Evolutionary conservation across 2,329 filamentous ascomycete genomes (phyloP).

Genomic region (Alternaria sp.): DNA sequence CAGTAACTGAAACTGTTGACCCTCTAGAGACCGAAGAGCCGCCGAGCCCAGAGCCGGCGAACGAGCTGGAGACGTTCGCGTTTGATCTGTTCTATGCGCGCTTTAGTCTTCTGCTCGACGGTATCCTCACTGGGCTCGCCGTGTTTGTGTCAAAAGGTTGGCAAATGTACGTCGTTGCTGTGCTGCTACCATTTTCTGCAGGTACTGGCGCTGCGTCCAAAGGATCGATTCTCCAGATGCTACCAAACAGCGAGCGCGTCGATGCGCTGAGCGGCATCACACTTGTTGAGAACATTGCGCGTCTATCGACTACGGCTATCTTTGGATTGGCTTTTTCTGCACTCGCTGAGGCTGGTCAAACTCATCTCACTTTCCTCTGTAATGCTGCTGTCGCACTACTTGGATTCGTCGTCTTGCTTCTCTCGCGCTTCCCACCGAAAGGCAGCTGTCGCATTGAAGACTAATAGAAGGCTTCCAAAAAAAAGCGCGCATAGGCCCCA

Average conservation of each 20-base stretch:
- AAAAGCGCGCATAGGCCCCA: neutral
- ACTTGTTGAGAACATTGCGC: slow-evolving; percentile 73
- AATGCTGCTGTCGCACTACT: slow-evolving; percentile 69
- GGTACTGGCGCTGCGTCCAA: slow-evolving; percentile 75
- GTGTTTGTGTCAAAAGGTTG: slow-evolving; percentile 69
- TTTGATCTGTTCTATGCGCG: slow-evolving; percentile 75
- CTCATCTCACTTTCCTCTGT: slow-evolving; percentile 70
- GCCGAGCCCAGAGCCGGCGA: slow-evolving; percentile 41
- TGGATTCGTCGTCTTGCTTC: slow-evolving; percentile 57
- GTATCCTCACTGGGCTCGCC: slow-evolving; percentile 68
- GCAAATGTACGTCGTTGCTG: slow-evolving; percentile 74
- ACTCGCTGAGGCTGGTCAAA: slow-evolving; percentile 66
- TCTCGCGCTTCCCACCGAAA: slow-evolving; percentile 57
- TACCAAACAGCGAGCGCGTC: slow-evolving; percentile 65
- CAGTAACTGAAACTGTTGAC: slow-evolving; percentile 56
- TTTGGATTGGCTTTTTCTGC: slow-evolving; percentile 74
- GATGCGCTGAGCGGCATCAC: slow-evolving; percentile 75
- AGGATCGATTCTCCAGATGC: slow-evolving; percentile 77
- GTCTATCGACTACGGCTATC: slow-evolving; percentile 67
- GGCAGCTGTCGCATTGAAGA: slow-evolving; percentile 42
- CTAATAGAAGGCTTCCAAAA: neutral
- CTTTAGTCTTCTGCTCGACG: slow-evolving; percentile 71
- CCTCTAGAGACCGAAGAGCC: slow-evolving; percentile 61
- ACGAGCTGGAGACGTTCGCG: slow-evolving; percentile 59
- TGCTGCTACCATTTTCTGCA: slow-evolving; percentile 72